Base-by-base conservation (phyloP, 1,284 basidiomycete genomes). In the Athelia sp. region DNA sequence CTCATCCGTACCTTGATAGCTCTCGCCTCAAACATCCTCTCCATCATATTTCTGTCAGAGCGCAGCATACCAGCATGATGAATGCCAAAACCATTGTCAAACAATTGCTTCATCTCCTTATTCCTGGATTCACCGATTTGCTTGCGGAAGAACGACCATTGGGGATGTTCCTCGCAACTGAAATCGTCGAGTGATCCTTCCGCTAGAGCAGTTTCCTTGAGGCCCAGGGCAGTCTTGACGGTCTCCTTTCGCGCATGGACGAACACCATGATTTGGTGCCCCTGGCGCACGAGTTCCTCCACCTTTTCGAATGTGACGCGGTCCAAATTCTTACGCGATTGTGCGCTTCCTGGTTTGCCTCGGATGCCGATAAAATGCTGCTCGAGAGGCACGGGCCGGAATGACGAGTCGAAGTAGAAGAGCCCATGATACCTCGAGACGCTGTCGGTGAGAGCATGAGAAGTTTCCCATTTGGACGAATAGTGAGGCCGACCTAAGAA, bases 181-280 rank as follows among this genome's bases (percentile, higher is more conserved):
- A 98, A 93, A 32, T 90, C 75, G 31, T 91, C 91, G 9, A 79
- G 61, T 38, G 77, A 77, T 0, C 86, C 91, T 56, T 98, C 93
- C 15, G 76, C 67, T 8, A 80, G 63, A 0, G 93, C 87, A 54
- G 87, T 79, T 56, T 99, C 97, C 51, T 85, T 84, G 14, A 99
- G 75, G n/a, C 79, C 81, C 60, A 86, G 72, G 0, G 95, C 94
- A 0, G 92, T 84, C 64, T 97, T 98, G 53, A 99, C 97, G 0
- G 97, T 99, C 62, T 99, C 97, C 68, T 98, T 99, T 23, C 97
- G 82, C 15, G 97, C 93, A 66, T 99, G 97, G 10, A 99, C 97
- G 62, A 99, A 99, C 0, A 99, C 93, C 96, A 99, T 99, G 51
- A 98, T 94, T 67, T 99, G 97, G 68, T 99, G 97, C 0, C 93